Percentiles rank a stretch among this genome's conserved stretches.
These are phyloP conservation scores for Globisporangium recalcitrans DNA, from an alignment of 352 stramenopile species.

Conservation along the genomic window DNA sequence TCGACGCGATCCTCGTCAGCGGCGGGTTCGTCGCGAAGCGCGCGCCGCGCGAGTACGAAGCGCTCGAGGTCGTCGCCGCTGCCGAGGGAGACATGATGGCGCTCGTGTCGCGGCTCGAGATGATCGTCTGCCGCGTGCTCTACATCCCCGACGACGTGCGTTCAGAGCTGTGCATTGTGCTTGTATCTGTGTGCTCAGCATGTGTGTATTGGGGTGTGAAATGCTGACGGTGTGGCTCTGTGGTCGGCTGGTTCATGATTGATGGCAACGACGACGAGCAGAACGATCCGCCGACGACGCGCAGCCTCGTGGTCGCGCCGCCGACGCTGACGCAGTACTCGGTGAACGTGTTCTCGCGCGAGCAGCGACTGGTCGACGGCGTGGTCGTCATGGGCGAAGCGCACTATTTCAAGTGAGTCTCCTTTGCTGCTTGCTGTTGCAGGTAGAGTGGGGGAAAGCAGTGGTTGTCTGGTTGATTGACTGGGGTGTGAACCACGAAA, in stretches of 20 bases:
- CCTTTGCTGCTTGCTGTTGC: neutral
- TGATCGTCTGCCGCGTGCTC: constrained; percentile 81
- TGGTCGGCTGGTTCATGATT: neutral
- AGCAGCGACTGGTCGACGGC: constrained; percentile 28
- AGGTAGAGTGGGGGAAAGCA: too few species aligned
- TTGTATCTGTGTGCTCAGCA: neutral
- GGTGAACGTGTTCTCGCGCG: constrained; percentile 55
- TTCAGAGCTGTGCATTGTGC: neutral
- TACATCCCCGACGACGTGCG: constrained; percentile 70
- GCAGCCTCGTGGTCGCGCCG: constrained; percentile 35
- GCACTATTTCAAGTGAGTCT: constrained; percentile 51
- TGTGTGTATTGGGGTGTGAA: neutral
- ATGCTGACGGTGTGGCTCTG: neutral
- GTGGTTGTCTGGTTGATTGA: neutral
- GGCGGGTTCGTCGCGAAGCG: constrained; percentile 53
- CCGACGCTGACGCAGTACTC: constrained; percentile 82
- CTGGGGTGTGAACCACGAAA: neutral
- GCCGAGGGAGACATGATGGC: constrained; percentile 88
- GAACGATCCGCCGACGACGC: constrained; percentile 77
- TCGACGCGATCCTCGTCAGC: constrained; percentile 74
- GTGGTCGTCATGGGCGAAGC: constrained; percentile 40
- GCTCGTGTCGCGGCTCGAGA: constrained; percentile 81
- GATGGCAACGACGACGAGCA: constrained; percentile 13
- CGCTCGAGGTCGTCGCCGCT: constrained; percentile 52
- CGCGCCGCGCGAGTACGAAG: constrained; percentile 42